Evolutionary conservation across 1,284 basidiomycete species (phyloP), one percentile per base, ranked within the genome.

Genomic region (Neotropicomus parvogracilis): DNA sequence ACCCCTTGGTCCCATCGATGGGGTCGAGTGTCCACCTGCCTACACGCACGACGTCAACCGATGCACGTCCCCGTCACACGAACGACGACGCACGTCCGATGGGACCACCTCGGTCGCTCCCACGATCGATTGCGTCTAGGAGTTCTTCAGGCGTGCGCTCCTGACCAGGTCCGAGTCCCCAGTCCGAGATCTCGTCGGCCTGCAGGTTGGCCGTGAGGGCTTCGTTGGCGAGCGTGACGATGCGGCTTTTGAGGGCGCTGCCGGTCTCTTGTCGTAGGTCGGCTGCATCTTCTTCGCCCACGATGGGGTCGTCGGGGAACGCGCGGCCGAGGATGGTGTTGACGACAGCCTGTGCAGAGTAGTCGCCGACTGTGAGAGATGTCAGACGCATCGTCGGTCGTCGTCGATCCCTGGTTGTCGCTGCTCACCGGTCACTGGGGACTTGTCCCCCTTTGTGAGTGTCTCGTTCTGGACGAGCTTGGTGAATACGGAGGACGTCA

Each of bases 1-100:
- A 99, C 3, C 95, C 93, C 66, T 95, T 95, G 17, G 91, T 94
- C 9, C 92, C 91, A 62, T 95, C 91, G 57, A 95, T 93, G 21
- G 91, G 91, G 66, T 95, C 92, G 39, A 95, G 81, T 0, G 90
- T 89, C 92, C 92, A 91, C 76, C 90, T 86, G 13, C 89, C 85
- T 88, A 46, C 10, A 28, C 35, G 12, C 11, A 27, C 36, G n/a
- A 34, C 26, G 27, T 50, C 44, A 49, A 32, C n/a, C n/a, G n/a
- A n/a, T n/a, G 13, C 14, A 40, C 45, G 29, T 43, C 45, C 17
- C 31, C 29, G 13, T 46, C 49, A 47, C 45, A 33, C 33, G 12
- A 44, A 17, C 36, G 11, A 27, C n/a, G 14, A 81, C 90, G 65
- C 63, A 92, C 94, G 75, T 68, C 93, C 93, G 33, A 68, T 70